A percentile compares a stretch with the other conserved stretches of the same genome.
Conservation (phyloP, 108 stramenopile species). For the Fistulifera pelliculosa region DNA sequence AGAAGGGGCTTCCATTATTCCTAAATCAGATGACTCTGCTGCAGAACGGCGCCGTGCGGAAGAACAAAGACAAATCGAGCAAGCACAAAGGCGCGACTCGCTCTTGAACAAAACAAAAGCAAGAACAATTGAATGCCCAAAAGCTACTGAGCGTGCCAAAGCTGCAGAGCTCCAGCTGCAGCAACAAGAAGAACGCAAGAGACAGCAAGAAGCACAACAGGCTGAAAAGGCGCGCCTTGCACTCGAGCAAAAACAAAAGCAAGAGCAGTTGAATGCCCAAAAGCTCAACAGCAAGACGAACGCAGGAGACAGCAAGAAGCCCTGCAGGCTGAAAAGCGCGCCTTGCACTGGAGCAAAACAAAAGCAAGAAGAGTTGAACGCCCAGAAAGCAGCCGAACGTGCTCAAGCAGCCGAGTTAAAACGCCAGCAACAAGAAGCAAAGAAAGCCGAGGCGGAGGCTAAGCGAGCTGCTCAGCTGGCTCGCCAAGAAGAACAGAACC, state of each 20-base stretch:
- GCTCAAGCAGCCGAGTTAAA: too few species aligned
- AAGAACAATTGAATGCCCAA: too few species aligned
- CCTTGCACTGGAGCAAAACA: neutral
- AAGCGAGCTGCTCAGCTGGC: slow-evolving; percentile 5
- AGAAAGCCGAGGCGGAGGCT: slow-evolving; percentile 15
- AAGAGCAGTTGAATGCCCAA: neutral
- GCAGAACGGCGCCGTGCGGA: slow-evolving; percentile 1
- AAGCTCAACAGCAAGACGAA: neutral
- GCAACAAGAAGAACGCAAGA: slow-evolving; percentile 2
- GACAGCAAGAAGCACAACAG: neutral
- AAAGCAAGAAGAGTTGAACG: neutral
- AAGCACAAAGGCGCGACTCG: too few species aligned
- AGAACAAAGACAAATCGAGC: neutral
- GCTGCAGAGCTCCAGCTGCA: neutral
- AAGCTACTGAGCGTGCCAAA: neutral
- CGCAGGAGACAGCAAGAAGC: neutral
- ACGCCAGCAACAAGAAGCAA: slow-evolving; percentile 20
- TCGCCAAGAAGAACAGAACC: neutral
- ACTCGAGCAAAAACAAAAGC: slow-evolving; percentile 2
- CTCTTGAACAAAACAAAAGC: too few species aligned
- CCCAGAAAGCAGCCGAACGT: slow-evolving; percentile 21
- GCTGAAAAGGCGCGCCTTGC: too few species aligned
- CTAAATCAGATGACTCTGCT: neutral
- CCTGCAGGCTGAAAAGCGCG: too few species aligned
- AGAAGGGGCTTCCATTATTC: slow-evolving; percentile 2